These are phyloP conservation scores for Hypomyces perniciosus DNA, from an alignment of 2,329 filamentous ascomycete genomes.

Conservation along the genomic window DNA sequence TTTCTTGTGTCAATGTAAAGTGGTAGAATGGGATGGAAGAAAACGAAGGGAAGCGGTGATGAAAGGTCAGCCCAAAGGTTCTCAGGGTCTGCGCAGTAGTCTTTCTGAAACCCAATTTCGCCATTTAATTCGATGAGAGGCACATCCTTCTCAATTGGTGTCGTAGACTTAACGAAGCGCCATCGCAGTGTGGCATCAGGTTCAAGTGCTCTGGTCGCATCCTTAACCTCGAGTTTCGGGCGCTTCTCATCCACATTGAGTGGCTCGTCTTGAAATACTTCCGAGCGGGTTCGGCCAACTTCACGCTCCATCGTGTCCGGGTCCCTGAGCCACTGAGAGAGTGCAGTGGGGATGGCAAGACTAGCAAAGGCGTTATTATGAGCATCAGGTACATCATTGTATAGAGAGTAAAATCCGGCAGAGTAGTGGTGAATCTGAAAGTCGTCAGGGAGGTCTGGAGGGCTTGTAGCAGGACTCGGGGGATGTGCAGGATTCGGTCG, in stretches of 20 bases:
- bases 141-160: conserved; percentile 50
- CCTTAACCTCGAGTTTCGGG: conserved; percentile 44
- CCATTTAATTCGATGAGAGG: conserved; percentile 69
- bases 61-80: conserved; percentile 64
- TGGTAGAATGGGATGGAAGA: conserved; percentile 82
- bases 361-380: conserved; percentile 74
- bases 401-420: conserved; percentile 67
- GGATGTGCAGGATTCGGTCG: conserved; percentile 53
- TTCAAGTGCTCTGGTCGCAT: conserved; percentile 32
- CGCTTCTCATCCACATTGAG: conserved; percentile 37
- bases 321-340: conserved; percentile 75
- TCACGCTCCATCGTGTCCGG: conserved; percentile 61
- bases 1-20: conserved; percentile 88
- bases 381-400: conserved; percentile 56
- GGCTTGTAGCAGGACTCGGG: conserved; percentile 71
- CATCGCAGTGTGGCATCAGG: conserved; percentile 51
- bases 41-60: conserved; percentile 66
- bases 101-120: conserved; percentile 65
- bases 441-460: conserved; percentile 58
- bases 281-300: conserved; percentile 56
- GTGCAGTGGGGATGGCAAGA: conserved; percentile 65
- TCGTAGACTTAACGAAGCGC: conserved; percentile 55
- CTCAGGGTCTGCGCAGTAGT: conserved; percentile 60
- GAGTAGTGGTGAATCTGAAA: conserved; percentile 65
- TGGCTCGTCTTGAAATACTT: conserved; percentile 60